Evolutionary conservation across 345 rosid species (phyloP).

Genomic region (Lenwebbia sp.): DNA sequence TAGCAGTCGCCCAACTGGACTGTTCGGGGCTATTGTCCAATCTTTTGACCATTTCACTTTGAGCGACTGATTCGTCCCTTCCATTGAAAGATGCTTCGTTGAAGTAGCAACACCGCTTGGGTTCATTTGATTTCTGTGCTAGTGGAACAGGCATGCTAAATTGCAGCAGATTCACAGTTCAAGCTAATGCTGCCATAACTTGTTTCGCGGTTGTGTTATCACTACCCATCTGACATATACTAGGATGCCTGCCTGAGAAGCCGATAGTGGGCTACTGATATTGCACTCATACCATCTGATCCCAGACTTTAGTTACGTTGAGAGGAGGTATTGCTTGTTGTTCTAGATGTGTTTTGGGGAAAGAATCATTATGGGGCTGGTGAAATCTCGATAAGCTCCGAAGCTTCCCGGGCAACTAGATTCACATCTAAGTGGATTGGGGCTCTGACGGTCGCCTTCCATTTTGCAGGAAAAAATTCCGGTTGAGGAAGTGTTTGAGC

Average conservation of each 20-base stretch:
- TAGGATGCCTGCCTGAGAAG: background rate
- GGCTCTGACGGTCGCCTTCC: background rate
- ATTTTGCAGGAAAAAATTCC: slow-evolving; percentile 50
- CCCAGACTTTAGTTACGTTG: background rate
- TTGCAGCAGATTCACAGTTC: background rate
- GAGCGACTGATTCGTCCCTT: background rate
- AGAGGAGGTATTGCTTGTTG: background rate
- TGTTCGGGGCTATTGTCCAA: background rate
- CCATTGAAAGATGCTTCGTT: background rate
- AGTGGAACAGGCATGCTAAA: background rate
- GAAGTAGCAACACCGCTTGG: background rate
- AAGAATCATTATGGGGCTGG: background rate
- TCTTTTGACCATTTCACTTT: background rate
- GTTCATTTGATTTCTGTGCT: background rate
- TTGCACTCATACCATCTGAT: background rate
- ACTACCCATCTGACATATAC: background rate
- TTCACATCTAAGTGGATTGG: background rate
- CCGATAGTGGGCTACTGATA: background rate
- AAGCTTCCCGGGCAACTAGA: background rate
- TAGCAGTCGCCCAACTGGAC: background rate
- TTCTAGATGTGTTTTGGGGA: background rate
- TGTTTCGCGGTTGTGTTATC: background rate
- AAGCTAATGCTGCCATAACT: background rate
- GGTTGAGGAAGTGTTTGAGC: slow-evolving; percentile 72
- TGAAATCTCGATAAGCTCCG: background rate